Evolutionary conservation across 2,329 filamentous ascomycete genomes (phyloP).

Genomic region (Emydomyces testavorans): DNA sequence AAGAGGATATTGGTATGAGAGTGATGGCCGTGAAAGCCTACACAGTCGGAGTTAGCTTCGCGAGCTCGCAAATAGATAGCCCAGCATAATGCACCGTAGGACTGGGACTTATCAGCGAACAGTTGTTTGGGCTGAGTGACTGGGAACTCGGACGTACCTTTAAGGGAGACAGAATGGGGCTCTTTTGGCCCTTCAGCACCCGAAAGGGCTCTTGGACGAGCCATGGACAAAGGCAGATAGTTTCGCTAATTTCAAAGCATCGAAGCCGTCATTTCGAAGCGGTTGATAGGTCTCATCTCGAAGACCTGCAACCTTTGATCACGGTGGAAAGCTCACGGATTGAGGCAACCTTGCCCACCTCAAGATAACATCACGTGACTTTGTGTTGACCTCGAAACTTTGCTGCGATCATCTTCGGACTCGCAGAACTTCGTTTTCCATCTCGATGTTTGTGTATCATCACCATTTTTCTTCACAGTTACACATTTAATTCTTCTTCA

Average conservation of each 20-base stretch:
- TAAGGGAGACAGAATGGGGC: slow-evolving; percentile 66
- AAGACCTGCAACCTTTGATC: too few species aligned
- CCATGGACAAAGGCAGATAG: slow-evolving; percentile 31
- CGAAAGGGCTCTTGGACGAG: slow-evolving; percentile 34
- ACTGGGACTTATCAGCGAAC: slow-evolving; percentile 23
- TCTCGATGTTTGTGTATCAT: too few species aligned
- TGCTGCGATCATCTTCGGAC: too few species aligned
- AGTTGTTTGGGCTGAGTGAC: not conserved
- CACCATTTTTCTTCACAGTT: not conserved
- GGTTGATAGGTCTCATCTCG: too few species aligned
- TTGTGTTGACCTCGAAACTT: too few species aligned
- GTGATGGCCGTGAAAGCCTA: slow-evolving; percentile 62
- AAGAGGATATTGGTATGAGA: slow-evolving; percentile 37
- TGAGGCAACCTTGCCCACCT: too few species aligned
- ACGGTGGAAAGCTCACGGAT: too few species aligned
- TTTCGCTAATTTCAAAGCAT: too few species aligned
- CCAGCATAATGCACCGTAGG: slow-evolving; percentile 26
- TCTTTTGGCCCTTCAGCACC: slow-evolving; percentile 48
- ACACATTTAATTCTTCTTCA: not conserved
- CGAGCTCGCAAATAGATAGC: not conserved
- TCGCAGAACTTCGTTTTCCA: too few species aligned
- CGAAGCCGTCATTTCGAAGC: too few species aligned
- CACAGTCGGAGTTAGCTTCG: not conserved
- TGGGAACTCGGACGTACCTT: slow-evolving; percentile 43
- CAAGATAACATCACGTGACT: too few species aligned